Percentiles rank a stretch among this genome's conserved stretches.
These are phyloP conservation scores for Litchi chinensis DNA, from an alignment of 345 rosid genomes.

Conservation along the genomic window DNA sequence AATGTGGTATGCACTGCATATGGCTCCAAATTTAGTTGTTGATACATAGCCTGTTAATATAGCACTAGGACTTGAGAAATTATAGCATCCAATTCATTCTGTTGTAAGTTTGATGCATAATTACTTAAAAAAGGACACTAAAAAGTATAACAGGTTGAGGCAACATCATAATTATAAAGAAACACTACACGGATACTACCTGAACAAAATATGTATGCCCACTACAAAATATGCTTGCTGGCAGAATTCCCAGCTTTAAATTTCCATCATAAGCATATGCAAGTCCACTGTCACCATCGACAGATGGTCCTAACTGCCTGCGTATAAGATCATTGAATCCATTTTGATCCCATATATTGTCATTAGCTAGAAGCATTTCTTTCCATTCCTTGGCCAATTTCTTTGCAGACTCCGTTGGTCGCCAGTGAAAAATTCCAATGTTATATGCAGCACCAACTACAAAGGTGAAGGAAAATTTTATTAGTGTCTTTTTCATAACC, in stretches of 20 bases:
- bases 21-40: constrained; percentile 87
- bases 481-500: background rate
- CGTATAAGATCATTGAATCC: constrained; percentile 88
- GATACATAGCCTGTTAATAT: constrained; percentile 72
- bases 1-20: constrained; percentile 96
- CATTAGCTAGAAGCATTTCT: constrained; percentile 83
- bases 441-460: constrained; percentile 90
- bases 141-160: constrained; percentile 5
- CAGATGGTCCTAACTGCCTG: constrained; percentile 88
- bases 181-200: constrained; percentile 45
- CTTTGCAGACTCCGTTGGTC: constrained; percentile 81
- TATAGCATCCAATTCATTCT: background rate
- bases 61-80: constrained; percentile 18
- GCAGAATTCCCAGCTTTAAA: constrained; percentile 91
- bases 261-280: constrained; percentile 89
- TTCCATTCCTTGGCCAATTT: constrained; percentile 95
- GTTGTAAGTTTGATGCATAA: constrained; percentile 1
- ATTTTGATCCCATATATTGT: constrained; percentile 97
- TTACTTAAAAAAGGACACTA: background rate
- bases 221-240: constrained; percentile 94
- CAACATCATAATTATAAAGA: background rate
- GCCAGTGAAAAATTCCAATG: constrained; percentile 97
- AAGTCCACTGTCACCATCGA: constrained; percentile 75
- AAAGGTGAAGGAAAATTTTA: constrained; percentile 23
- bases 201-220: constrained; percentile 97